Conservation (phyloP, 2,329 filamentous ascomycete species). For the Talaromyces amestolkiae region DNA sequence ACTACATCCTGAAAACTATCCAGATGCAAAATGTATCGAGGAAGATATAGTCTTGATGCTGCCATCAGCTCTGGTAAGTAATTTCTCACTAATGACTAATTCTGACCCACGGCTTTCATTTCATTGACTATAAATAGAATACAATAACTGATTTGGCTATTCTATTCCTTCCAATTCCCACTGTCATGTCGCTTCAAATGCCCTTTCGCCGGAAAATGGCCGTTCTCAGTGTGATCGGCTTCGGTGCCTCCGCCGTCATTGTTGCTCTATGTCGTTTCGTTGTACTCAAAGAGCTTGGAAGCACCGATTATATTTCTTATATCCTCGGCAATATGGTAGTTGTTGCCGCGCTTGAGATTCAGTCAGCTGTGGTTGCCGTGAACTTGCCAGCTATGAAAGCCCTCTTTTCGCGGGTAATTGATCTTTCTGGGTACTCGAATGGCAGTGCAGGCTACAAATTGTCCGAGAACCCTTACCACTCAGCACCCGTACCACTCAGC, state of each 20-base stretch:
- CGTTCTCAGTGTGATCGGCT: neutral
- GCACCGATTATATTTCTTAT: slow-evolving; percentile 1
- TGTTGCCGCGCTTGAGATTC: slow-evolving; percentile 1
- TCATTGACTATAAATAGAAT: neutral
- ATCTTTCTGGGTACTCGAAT: neutral
- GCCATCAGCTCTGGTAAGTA: neutral
- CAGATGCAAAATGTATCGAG: neutral
- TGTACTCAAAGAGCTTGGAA: slow-evolving; percentile 3
- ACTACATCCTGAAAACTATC: neutral
- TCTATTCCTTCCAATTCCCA: neutral
- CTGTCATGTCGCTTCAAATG: slow-evolving; percentile 3
- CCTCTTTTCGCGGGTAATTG: neutral
- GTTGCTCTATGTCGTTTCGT: slow-evolving; percentile 6
- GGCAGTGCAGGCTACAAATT: neutral
- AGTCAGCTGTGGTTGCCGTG: slow-evolving; percentile 10
- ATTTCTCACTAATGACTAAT: neutral
- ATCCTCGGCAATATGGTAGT: slow-evolving; percentile 8
- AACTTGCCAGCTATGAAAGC: slow-evolving; percentile 8
- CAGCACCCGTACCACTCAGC: too few species aligned
- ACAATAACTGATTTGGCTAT: slow-evolving; percentile 1
- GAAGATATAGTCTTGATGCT: slow-evolving; percentile 1
- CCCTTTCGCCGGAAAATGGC: slow-evolving; percentile 2
- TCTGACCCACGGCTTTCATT: neutral
- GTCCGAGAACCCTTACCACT: neutral
- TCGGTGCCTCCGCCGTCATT: neutral